Evolutionary conservation across 192 early-diverging fungal genomes (phyloP).

Genomic region (Coemansia umbellata): DNA sequence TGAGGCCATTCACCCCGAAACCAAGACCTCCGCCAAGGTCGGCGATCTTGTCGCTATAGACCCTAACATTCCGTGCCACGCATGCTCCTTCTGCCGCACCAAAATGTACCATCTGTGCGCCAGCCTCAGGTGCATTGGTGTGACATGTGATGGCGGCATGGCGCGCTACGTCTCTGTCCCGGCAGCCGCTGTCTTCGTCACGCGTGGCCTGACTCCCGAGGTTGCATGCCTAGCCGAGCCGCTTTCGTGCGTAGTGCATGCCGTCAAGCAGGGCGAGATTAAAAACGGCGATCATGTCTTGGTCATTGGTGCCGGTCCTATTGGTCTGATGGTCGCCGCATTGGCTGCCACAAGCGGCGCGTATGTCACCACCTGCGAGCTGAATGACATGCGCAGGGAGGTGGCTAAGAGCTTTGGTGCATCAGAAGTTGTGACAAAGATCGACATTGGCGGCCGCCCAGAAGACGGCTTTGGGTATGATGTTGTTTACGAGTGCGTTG

Average conservation of each 20-base stretch:
- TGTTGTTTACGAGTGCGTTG: conserved; percentile 55
- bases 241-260: conserved; percentile 54
- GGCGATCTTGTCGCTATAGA: conserved; percentile 51
- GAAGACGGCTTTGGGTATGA: conserved; percentile 43
- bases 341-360: conserved; percentile 36
- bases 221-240: conserved; percentile 53
- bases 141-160: conserved; percentile 55
- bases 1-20: conserved; percentile 40
- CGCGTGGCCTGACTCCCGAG: conserved; percentile 31
- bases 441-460: conserved; percentile 28
- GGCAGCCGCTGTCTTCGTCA: conserved; percentile 25
- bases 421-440: conserved; percentile 4
- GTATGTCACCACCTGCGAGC: conserved; percentile 44
- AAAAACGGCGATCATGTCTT: conserved; percentile 45
- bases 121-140: conserved; percentile 41
- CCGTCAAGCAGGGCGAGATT: conserved; percentile 46
- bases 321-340: conserved; percentile 54
- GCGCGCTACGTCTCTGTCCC: conserved; percentile 48
- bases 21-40: conserved; percentile 13
- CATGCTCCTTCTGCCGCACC: conserved; percentile 48
- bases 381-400: conserved; percentile 35
- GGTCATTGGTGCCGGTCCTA: conserved; percentile 53
- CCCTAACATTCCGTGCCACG: conserved; percentile 51
- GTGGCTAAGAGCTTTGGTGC: conserved; percentile 40
- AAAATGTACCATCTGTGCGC: conserved; percentile 50